These are phyloP conservation scores for Naematelia aurantialba DNA, from an alignment of 768 basidiomycete genomes.

Conservation along the genomic window DNA sequence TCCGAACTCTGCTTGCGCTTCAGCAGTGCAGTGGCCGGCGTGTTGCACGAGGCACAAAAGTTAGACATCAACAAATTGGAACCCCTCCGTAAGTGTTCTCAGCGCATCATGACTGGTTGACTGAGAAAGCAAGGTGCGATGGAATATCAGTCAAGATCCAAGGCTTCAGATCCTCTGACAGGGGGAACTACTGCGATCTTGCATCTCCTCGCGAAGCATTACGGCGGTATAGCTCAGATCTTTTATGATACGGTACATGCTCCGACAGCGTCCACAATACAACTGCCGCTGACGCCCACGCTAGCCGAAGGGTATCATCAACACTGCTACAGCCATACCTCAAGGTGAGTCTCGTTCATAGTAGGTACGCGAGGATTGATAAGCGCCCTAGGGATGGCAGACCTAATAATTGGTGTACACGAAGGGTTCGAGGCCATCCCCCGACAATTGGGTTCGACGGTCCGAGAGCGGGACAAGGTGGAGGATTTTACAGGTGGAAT, in stretches of 20 bases:
- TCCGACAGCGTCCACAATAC: neutral
- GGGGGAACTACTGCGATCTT: conserved; percentile 57
- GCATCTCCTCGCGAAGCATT: conserved; percentile 57
- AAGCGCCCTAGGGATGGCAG: conserved; percentile 23
- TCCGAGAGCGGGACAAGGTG: conserved; percentile 54
- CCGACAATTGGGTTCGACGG: conserved; percentile 53
- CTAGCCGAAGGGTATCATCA: conserved; percentile 55
- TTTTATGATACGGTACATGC: conserved; percentile 52
- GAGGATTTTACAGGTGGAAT: conserved; percentile 54
- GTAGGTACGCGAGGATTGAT: neutral
- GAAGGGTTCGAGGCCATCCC: conserved; percentile 56
- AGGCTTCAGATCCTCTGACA: conserved; percentile 53
- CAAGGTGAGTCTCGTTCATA: conserved; percentile 46
- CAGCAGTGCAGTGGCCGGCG: conserved; percentile 59
- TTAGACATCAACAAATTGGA: conserved; percentile 55
- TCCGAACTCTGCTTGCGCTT: conserved; percentile 55
- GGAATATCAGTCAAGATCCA: conserved; percentile 54
- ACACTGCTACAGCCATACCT: conserved; percentile 56
- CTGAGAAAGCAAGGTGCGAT: conserved; percentile 50
- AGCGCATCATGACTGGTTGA: neutral
- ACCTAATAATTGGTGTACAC: conserved; percentile 49
- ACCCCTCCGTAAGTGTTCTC: conserved; percentile 54
- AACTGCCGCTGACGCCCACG: neutral
- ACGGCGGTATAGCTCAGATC: conserved; percentile 55
- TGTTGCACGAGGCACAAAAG: conserved; percentile 54